phyloP scores from a whole-genome alignment of 305 asterid species.

The Fraxinus baroniana region DNA sequence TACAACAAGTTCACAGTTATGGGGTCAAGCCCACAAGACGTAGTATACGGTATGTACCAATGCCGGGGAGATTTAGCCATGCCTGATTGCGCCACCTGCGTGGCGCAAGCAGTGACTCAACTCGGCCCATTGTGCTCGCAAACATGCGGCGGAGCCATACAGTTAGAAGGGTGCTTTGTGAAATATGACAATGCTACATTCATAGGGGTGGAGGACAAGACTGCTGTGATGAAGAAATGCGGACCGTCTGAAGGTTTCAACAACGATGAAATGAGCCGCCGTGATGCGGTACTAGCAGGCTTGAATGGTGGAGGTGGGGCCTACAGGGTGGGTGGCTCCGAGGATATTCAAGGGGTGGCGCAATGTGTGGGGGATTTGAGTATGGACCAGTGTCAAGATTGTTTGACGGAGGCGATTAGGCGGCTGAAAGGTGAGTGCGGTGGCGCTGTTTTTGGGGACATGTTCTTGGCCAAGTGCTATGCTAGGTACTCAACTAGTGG shows the following conservation, averaged over 20 bases:
- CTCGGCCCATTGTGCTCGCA: constrained; percentile 52
- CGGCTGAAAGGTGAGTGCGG: constrained; percentile 82
- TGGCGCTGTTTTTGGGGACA: constrained; percentile 77
- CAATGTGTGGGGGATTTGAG: constrained; percentile 90
- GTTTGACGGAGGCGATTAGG: constrained; percentile 68
- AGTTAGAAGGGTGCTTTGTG: constrained; percentile 78
- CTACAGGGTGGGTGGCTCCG: constrained; percentile 63
- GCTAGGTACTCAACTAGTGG: constrained; percentile 77
- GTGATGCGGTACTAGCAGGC: constrained; percentile 62
- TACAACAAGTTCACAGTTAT: constrained; percentile 75
- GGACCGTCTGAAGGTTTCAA: constrained; percentile 68
- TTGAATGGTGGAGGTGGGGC: constrained; percentile 63
- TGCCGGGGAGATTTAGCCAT: constrained; percentile 80
- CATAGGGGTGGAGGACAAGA: constrained; percentile 73
- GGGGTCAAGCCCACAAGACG: constrained; percentile 66
- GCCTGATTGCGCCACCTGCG: constrained; percentile 92
- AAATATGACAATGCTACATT: constrained; percentile 71
- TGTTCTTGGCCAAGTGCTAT: constrained; percentile 84
- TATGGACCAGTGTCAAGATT: constrained; percentile 78
- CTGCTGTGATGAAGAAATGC: constrained; percentile 74
- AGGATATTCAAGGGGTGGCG: constrained; percentile 77
- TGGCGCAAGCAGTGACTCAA: constrained; percentile 60
- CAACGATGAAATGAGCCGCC: constrained; percentile 49
- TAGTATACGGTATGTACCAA: constrained; percentile 68
- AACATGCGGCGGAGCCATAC: constrained; percentile 73